Evolutionary conservation across 1,139 yeast genomes (phyloP).

Genomic region (Magnusiomyces suaveolens): DNA sequence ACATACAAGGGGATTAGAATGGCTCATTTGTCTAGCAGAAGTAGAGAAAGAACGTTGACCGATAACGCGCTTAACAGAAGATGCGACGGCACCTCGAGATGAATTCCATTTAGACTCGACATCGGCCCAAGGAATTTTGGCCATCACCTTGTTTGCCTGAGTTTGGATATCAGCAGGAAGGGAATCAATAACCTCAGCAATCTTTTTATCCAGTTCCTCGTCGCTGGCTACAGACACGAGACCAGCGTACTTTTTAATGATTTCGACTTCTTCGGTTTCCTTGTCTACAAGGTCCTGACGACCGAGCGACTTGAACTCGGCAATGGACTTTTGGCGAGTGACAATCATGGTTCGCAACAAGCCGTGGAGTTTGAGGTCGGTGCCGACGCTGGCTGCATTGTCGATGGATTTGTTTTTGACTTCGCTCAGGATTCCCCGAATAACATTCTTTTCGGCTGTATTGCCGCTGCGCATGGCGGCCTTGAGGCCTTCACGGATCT

Average conservation of each 20-base stretch:
- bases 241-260: slow-evolving; percentile 38
- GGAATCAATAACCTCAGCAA: slow-evolving; percentile 32
- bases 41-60: slow-evolving; percentile 21
- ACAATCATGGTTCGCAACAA: slow-evolving; percentile 42
- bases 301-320: slow-evolving; percentile 41
- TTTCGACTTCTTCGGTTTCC: slow-evolving; percentile 43
- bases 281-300: slow-evolving; percentile 49
- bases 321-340: slow-evolving; percentile 47
- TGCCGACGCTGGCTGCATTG: slow-evolving; percentile 36
- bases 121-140: slow-evolving; percentile 41
- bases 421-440: slow-evolving; percentile 46
- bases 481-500: slow-evolving; percentile 28
- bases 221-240: slow-evolving; percentile 44
- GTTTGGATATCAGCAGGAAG: slow-evolving; percentile 26
- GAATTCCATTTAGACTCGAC: slow-evolving; percentile 49
- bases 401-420: slow-evolving; percentile 55
- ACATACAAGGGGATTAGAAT: slow-evolving; percentile 48
- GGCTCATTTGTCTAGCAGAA: slow-evolving; percentile 23
- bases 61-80: slow-evolving; percentile 23
- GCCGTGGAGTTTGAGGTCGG: slow-evolving; percentile 43
- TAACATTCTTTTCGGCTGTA: slow-evolving; percentile 39
- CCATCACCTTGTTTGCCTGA: slow-evolving; percentile 37
- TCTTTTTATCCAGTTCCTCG: slow-evolving; percentile 40
- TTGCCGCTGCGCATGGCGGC: slow-evolving; percentile 30
- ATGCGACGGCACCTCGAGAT: slow-evolving; percentile 30